Percentiles rank a stretch among this genome's conserved stretches.
Evolutionary conservation across 2,329 filamentous ascomycete genomes (phyloP).

Genomic region (Cladobotryum mycophilum): DNA sequence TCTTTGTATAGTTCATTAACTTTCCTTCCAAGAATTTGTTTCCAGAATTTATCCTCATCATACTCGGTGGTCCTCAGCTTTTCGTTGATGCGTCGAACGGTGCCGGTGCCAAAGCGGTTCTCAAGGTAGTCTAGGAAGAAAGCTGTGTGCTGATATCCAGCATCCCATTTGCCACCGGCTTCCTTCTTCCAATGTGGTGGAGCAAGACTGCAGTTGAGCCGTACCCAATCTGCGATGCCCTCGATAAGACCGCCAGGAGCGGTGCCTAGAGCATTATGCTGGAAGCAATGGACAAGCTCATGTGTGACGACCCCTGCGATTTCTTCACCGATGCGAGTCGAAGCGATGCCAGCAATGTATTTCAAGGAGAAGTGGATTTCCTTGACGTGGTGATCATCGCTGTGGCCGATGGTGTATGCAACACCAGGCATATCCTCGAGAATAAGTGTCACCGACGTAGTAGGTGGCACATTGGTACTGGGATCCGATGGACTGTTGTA

Average conservation of each 20-base stretch:
- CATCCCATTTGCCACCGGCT: constrained; percentile 64
- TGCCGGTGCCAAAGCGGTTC: constrained; percentile 51
- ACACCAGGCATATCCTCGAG: constrained; percentile 76
- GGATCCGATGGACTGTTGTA: constrained; percentile 49
- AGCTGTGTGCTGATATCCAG: constrained; percentile 82
- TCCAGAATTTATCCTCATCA: constrained; percentile 61
- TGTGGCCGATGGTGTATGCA: constrained; percentile 77
- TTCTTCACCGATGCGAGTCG: constrained; percentile 48
- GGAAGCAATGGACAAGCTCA: constrained; percentile 92
- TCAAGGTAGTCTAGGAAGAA: constrained; percentile 90
- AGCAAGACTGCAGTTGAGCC: constrained; percentile 63
- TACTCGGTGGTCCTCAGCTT: constrained; percentile 58
- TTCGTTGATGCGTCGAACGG: constrained; percentile 60
- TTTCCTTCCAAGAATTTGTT: constrained; percentile 56
- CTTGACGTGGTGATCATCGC: constrained; percentile 80
- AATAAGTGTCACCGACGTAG: constrained; percentile 78
- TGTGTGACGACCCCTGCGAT: constrained; percentile 80
- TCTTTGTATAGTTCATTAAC: constrained; percentile 69
- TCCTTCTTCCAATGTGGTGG: constrained; percentile 78
- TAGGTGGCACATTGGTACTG: constrained; percentile 48
- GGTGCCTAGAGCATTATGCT: constrained; percentile 60
- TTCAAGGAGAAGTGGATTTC: constrained; percentile 81
- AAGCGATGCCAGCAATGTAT: constrained; percentile 56
- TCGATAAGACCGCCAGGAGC: constrained; percentile 77
- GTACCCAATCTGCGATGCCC: constrained; percentile 89